Conservation (phyloP, 1,139 yeast species). For the Hansenula lynferdii region DNA sequence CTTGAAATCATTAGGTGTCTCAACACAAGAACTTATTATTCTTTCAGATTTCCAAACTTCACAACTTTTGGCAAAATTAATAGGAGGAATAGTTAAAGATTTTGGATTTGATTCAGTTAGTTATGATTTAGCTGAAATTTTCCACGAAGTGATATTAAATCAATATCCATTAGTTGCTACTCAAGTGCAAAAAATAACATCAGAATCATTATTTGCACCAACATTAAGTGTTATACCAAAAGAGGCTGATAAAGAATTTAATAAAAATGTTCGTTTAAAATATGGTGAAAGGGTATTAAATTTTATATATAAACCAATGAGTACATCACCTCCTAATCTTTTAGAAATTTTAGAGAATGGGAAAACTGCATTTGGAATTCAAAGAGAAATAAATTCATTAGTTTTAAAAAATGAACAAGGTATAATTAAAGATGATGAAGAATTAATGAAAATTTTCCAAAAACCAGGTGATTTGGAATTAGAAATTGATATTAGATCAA, state of each 20-base stretch:
- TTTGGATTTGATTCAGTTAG: conserved; percentile 71
- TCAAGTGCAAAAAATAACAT: conserved; percentile 28
- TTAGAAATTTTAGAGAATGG: conserved; percentile 69
- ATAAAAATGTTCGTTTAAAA: conserved; percentile 38
- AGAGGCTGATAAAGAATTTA: conserved; percentile 19
- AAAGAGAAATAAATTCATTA: conserved; percentile 18
- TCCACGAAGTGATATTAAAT: conserved; percentile 54
- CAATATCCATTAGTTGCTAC: conserved; percentile 61
- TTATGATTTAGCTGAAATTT: conserved; percentile 59
- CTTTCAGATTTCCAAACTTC: conserved; percentile 18
- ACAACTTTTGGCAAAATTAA: conserved; percentile 41
- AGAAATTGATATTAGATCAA: conserved; percentile 16
- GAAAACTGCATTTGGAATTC: conserved; percentile 55
- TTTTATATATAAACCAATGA: conserved; percentile 53
- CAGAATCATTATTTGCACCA: conserved; percentile 18
- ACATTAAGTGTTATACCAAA: conserved; percentile 20
- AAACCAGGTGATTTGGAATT: conserved; percentile 15
- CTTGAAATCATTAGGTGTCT: conserved; percentile 45
- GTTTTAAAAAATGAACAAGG: neutral
- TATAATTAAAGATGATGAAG: conserved; percentile 6
- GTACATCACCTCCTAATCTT: conserved; percentile 65
- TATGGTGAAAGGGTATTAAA: conserved; percentile 41
- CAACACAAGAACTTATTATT: conserved; percentile 30
- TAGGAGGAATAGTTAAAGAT: conserved; percentile 73
- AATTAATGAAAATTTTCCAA: conserved; percentile 13